These are phyloP conservation scores for Taxawa tesnikishii DNA, from an alignment of 2,329 filamentous ascomycete species.

Conservation along the genomic window DNA sequence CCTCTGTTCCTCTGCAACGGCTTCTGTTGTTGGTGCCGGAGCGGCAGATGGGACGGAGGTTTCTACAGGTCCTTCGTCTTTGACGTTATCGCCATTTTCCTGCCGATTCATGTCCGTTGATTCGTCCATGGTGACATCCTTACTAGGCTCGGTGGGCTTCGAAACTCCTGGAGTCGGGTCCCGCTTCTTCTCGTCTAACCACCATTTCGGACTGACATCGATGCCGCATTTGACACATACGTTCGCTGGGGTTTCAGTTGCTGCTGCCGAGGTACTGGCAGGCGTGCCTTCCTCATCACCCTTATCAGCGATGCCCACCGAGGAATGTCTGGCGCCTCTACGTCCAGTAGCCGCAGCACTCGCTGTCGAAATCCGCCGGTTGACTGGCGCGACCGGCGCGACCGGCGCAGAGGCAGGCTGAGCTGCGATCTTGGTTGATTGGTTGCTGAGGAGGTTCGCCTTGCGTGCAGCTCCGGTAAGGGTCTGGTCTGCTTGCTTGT, in stretches of 20 bases:
- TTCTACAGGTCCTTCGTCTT: not conserved
- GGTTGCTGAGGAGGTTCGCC: slow-evolving; percentile 64
- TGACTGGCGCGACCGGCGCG: slow-evolving; percentile 12
- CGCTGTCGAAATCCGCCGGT: slow-evolving; percentile 27
- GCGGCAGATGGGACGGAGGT: not conserved
- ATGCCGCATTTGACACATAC: slow-evolving; percentile 37
- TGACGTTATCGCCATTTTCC: not conserved
- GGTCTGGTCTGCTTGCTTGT: slow-evolving; percentile 86
- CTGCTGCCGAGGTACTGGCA: slow-evolving; percentile 20
- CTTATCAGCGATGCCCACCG: slow-evolving; percentile 14
- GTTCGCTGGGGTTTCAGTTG: slow-evolving; percentile 17
- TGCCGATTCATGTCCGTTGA: not conserved
- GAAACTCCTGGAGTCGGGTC: not conserved
- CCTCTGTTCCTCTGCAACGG: slow-evolving; percentile 3
- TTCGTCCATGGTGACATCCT: not conserved
- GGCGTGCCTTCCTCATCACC: slow-evolving; percentile 19
- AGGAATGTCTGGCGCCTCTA: slow-evolving; percentile 20
- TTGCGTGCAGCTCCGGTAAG: slow-evolving; percentile 89
- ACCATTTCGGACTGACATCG: slow-evolving; percentile 58
- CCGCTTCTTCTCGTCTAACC: slow-evolving; percentile 4
- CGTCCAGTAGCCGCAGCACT: slow-evolving; percentile 18
- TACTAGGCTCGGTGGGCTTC: too few species aligned
- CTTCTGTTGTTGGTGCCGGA: too few species aligned
- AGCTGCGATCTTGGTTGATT: slow-evolving; percentile 44
- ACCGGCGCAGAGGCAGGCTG: slow-evolving; percentile 19